These are phyloP conservation scores for Andrographis paniculata DNA, from an alignment of 305 asterid genomes.

Conservation along the genomic window DNA sequence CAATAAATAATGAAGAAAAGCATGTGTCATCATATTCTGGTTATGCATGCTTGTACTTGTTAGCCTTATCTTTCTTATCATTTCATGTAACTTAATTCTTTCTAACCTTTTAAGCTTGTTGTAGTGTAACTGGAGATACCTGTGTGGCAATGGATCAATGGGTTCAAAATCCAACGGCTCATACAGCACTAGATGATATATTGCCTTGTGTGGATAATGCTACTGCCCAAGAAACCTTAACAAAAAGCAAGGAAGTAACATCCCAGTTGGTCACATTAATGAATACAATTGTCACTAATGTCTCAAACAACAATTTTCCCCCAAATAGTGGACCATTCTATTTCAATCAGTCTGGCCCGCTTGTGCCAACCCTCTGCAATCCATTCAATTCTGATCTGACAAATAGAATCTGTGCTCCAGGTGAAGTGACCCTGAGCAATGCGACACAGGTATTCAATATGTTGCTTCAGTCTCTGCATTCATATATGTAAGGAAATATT, in stretches of 20 bases:
- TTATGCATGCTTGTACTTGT: too few relatives aligned
- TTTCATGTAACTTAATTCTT: neutral
- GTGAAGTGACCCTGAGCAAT: constrained; percentile 60
- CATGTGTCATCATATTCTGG: too few relatives aligned
- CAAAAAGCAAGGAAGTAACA: constrained; percentile 59
- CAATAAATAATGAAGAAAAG: too few relatives aligned
- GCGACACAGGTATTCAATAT: constrained; percentile 90
- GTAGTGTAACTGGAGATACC: constrained; percentile 81
- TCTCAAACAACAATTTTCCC: constrained; percentile 73
- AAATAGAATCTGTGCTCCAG: constrained; percentile 43
- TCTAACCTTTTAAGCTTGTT: neutral
- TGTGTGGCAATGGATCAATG: constrained; percentile 87
- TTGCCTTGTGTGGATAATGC: constrained; percentile 75
- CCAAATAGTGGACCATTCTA: constrained; percentile 53
- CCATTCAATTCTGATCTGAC: constrained; percentile 60
- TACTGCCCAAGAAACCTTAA: constrained; percentile 70
- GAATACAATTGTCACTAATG: constrained; percentile 64
- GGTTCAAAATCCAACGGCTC: constrained; percentile 57
- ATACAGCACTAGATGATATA: constrained; percentile 74
- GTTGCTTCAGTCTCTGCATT: too few relatives aligned
- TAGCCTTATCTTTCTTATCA: too few relatives aligned
- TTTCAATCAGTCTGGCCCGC: constrained; percentile 90
- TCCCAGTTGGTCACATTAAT: constrained; percentile 50
- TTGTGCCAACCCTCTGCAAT: constrained; percentile 70
- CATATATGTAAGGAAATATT: too few relatives aligned